Evolutionary conservation across 2,329 filamentous ascomycete species (phyloP).

Genomic region (Blastomyces silverae): DNA sequence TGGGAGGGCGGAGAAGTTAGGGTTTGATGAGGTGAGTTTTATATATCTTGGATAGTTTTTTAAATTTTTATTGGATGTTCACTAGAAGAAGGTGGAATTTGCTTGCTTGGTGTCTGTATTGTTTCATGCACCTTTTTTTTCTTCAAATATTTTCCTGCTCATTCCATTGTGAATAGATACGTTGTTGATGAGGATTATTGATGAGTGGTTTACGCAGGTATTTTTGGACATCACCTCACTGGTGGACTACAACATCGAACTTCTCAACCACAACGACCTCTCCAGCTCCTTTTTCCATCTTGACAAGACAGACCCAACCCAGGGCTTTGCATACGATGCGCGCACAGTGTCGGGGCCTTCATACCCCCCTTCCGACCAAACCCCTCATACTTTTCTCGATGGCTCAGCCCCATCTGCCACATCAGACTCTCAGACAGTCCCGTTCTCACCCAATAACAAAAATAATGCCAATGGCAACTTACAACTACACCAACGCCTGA

Average conservation of each 20-base stretch:
- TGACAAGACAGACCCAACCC: slow-evolving; percentile 62
- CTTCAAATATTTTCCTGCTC: too few species aligned
- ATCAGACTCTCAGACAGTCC: slow-evolving; percentile 19
- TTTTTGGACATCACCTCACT: slow-evolving; percentile 81
- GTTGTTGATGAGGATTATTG: background rate
- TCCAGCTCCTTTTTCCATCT: slow-evolving; percentile 71
- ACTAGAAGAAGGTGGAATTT: too few species aligned
- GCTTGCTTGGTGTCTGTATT: too few species aligned
- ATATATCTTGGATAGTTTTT: background rate
- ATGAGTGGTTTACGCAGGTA: slow-evolving; percentile 37
- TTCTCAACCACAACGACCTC: slow-evolving; percentile 62
- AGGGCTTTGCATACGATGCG: slow-evolving; percentile 76
- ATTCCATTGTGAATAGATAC: background rate
- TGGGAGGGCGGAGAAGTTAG: slow-evolving; percentile 67
- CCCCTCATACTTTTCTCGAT: slow-evolving; percentile 1
- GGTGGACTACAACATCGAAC: slow-evolving; percentile 68
- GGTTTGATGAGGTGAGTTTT: slow-evolving; percentile 73
- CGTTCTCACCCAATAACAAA: background rate
- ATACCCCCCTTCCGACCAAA: slow-evolving; percentile 39
- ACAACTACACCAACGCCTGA: slow-evolving; percentile 52
- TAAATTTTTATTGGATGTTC: too few species aligned
- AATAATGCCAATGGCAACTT: slow-evolving; percentile 14
- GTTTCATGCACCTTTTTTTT: background rate
- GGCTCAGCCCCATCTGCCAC: slow-evolving; percentile 19
- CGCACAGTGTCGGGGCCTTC: slow-evolving; percentile 58